These are phyloP conservation scores for Leonotis leonurus DNA, from an alignment of 257 asterid species.

Conservation along the genomic window DNA sequence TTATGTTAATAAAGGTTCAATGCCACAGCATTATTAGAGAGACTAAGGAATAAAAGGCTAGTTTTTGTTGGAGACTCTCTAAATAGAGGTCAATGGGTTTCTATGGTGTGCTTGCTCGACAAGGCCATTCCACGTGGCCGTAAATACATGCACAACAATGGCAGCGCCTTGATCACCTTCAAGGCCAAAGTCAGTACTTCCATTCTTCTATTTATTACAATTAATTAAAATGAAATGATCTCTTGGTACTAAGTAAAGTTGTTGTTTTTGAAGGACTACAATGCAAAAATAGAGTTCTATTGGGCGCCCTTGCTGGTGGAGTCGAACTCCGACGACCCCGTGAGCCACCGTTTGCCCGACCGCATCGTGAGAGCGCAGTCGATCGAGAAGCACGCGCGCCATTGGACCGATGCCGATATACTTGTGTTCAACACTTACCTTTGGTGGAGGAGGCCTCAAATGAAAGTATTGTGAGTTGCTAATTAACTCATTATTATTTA, in stretches of 20 bases:
- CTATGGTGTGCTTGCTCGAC: conserved; percentile 79
- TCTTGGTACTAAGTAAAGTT: background rate
- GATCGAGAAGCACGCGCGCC: conserved; percentile 67
- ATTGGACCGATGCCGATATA: conserved; percentile 67
- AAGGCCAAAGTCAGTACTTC: conserved; percentile 47
- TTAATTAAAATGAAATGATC: background rate
- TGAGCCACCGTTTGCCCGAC: conserved; percentile 58
- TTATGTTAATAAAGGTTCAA: conserved; percentile 63
- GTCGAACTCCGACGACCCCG: conserved; percentile 84
- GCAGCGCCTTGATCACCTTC: conserved; percentile 75
- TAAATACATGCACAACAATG: conserved; percentile 59
- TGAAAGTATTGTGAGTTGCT: conserved; percentile 55
- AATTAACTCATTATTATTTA: too few relatives aligned
- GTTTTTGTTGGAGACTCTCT: conserved; percentile 88
- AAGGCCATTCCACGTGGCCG: conserved; percentile 42
- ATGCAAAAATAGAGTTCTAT: conserved; percentile 71
- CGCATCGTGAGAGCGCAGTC: conserved; percentile 65
- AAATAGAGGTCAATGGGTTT: conserved; percentile 90
- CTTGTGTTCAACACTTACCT: conserved; percentile 73
- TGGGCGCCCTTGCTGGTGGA: conserved; percentile 91
- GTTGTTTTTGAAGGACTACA: conserved; percentile 50
- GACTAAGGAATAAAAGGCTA: conserved; percentile 68
- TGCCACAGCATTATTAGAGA: conserved; percentile 64
- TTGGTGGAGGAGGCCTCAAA: conserved; percentile 81
- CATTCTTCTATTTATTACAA: background rate